A percentile compares a stretch with the other conserved stretches of the same genome.
These are phyloP conservation scores for Panaeolus cyanescens DNA, from an alignment of 768 basidiomycete species.

Conservation along the genomic window DNA sequence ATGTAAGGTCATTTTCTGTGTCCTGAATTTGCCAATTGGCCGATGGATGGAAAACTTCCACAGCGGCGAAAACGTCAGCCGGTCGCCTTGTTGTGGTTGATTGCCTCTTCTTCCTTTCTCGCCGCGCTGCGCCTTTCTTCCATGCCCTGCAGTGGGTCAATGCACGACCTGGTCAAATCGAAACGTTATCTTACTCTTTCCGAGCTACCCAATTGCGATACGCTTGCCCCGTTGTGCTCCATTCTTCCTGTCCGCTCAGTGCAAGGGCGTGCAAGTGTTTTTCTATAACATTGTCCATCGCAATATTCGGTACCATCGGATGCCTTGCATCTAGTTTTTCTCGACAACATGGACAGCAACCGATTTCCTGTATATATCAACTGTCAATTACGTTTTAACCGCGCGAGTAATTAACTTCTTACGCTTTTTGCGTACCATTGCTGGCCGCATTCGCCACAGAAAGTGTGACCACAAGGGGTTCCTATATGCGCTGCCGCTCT, in stretches of 20 bases:
- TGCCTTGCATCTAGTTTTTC: constrained; percentile 35
- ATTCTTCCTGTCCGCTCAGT: constrained; percentile 47
- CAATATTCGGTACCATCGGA: constrained; percentile 67
- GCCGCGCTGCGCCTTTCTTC: constrained; percentile 29
- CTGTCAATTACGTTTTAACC: constrained; percentile 2
- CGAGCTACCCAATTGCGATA: constrained; percentile 54
- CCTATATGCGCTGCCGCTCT: constrained; percentile 64
- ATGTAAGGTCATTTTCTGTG: constrained; percentile 20
- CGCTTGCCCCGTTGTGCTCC: constrained; percentile 50
- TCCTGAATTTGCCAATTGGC: constrained; percentile 17
- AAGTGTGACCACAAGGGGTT: constrained; percentile 76
- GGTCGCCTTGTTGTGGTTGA: constrained; percentile 5
- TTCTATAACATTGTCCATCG: constrained; percentile 60
- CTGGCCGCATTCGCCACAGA: constrained; percentile 68
- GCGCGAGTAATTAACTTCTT: constrained; percentile 11
- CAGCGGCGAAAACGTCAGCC: neutral
- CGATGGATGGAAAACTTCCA: constrained; percentile 14
- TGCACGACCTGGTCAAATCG: constrained; percentile 3
- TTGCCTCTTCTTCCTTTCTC: constrained; percentile 20
- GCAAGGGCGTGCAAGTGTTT: constrained; percentile 56
- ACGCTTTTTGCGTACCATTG: constrained; percentile 61
- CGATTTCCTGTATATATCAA: constrained; percentile 32
- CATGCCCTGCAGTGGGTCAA: constrained; percentile 32
- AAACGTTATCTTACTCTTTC: constrained; percentile 47
- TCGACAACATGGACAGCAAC: constrained; percentile 64